These are phyloP conservation scores for Helenozyma baotianmanensis DNA, from an alignment of 805 yeast species.

Conservation along the genomic window DNA sequence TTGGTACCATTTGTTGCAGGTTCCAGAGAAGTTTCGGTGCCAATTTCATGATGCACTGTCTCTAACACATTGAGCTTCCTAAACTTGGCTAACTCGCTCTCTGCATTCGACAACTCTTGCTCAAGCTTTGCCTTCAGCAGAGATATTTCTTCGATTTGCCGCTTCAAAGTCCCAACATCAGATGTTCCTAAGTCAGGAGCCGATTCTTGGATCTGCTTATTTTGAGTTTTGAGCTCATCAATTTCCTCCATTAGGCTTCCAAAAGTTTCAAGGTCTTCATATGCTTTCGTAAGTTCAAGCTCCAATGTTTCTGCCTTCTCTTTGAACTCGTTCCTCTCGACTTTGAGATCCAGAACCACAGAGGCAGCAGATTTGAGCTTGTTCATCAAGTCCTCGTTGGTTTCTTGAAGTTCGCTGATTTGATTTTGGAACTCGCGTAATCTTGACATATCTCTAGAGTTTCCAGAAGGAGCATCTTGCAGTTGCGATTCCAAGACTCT, in stretches of 20 bases:
- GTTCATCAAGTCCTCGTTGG: constrained; percentile 36
- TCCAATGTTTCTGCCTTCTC: constrained; percentile 5
- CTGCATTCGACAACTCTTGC: too few species aligned
- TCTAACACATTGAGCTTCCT: too few species aligned
- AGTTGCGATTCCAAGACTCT: constrained; percentile 5
- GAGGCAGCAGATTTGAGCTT: constrained; percentile 37
- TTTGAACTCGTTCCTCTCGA: constrained; percentile 4
- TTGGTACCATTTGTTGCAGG: too few species aligned
- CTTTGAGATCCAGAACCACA: constrained; percentile 30
- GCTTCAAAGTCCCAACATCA: neutral
- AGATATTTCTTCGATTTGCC: neutral
- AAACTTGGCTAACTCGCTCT: too few species aligned
- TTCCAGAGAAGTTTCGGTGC: too few species aligned
- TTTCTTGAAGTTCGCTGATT: constrained; percentile 18
- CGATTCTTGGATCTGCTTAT: constrained; percentile 9
- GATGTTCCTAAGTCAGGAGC: constrained; percentile 6
- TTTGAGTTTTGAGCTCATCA: constrained; percentile 2
- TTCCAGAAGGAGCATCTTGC: constrained; percentile 19
- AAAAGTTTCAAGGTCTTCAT: constrained; percentile 10
- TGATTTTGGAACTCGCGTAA: constrained; percentile 8
- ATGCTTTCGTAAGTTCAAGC: constrained; percentile 9
- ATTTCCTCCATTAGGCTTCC: constrained; percentile 9
- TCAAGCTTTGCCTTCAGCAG: constrained; percentile 3
- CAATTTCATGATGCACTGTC: too few species aligned
- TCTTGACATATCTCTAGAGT: neutral